Base-by-base conservation (phyloP, 257 asterid species). In the Solanum raphanifolium region DNA sequence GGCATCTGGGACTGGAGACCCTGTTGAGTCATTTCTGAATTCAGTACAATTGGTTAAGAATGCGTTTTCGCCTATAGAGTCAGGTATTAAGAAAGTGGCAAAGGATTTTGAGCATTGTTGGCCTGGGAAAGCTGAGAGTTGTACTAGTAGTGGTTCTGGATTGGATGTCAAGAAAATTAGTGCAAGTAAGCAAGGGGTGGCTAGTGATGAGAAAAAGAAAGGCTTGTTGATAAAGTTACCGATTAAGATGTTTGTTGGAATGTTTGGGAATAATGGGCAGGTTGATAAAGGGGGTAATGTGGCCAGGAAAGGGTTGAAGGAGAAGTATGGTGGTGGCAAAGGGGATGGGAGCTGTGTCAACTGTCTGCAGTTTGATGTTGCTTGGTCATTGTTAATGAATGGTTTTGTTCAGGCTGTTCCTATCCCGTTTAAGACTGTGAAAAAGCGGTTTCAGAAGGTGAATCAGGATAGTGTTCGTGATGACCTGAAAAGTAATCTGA, bases 71-170 rank as follows among this genome's bases (percentile, higher is more conserved):
- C 99, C 99, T 0, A 86, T 97, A 60, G 98, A 97, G 87, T 92
- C 93, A 34, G 92, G 94, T 92, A 86, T 96, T 87, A 92, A 94
- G 86, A 94, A 95, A 89, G 96, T 91, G 48, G 95, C 96, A 0
- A 96, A 92, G 91, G 95, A 93, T 89, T 91, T 97, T 16, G 98
- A 95, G 93, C 94, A 89, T 78, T 94, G 97, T 92, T 95, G 94
- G 90, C 93, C 93, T 73, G 95, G 90, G 58, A 83, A 71, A 83
- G 81, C 87, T 34, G 90, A 52, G 88, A 58, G 74, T 65, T 7
- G 88, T 60, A 69, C 85, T n/a, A 71, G 52, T 88, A 91, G 83
- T 90, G 72, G 58, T 74, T 46, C 91, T 82, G 92, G 89, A 60
- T 88, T 94, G 88, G 92, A 91, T 89, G 90, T 84, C 87, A 90